These are phyloP conservation scores for Syzygium malaccense DNA, from an alignment of 441 rosid species.

Conservation along the genomic window DNA sequence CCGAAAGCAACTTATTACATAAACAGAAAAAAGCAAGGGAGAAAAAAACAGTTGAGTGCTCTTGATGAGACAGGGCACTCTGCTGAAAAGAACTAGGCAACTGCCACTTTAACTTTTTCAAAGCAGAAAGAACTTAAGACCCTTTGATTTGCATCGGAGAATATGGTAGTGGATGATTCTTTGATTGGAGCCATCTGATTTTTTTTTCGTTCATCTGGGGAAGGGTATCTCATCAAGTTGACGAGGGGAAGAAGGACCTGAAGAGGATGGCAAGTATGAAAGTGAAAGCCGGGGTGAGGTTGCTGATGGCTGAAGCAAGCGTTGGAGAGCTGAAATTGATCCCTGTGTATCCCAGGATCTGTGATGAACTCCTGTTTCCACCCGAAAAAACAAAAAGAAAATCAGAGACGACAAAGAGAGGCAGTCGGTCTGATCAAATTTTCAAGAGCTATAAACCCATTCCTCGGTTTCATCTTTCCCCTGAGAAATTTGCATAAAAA, in stretches of 20 bases:
- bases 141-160: not conserved
- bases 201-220: not conserved
- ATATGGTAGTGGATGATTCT: not conserved
- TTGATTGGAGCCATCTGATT: not conserved
- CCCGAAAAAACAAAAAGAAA: not conserved
- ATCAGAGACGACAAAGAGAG: not conserved
- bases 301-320: conserved; percentile 20
- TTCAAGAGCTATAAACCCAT: not conserved
- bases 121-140: not conserved
- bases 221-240: not conserved
- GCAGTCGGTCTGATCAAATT: not conserved
- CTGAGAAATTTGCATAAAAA: not conserved
- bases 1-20: not conserved
- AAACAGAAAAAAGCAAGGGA: not conserved
- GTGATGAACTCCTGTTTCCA: conserved; percentile 8
- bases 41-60: not conserved
- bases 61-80: not conserved
- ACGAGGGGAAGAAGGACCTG: not conserved
- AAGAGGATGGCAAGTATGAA: conserved; percentile 13
- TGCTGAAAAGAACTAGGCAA: not conserved
- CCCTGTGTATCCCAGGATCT: conserved; percentile 14
- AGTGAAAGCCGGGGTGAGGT: conserved; percentile 15
- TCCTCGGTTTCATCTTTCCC: not conserved
- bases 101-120: not conserved
- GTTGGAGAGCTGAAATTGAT: conserved; percentile 18